phyloP scores from a whole-genome alignment of 202 grass and related monocot genomes.

The Digitaria exilis region DNA sequence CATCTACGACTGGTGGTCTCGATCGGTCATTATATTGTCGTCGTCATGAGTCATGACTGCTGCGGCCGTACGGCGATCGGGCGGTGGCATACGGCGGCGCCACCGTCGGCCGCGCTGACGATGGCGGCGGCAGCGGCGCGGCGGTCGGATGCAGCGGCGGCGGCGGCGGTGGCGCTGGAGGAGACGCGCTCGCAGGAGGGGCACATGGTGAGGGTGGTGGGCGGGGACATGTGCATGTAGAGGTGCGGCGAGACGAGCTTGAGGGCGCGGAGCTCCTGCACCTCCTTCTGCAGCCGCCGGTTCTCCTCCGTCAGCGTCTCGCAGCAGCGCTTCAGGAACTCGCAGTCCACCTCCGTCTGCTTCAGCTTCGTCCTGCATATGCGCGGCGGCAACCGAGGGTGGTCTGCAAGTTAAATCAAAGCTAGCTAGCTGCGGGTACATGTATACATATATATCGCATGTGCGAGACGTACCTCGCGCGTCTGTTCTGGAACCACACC shows the following conservation, averaged over 20 bases:
- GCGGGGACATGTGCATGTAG: slow-evolving; percentile 87
- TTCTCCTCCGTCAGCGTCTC: slow-evolving; percentile 95
- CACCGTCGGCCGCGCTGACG: background rate
- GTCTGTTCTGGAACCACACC: slow-evolving; percentile 98
- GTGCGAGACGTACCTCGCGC: slow-evolving; percentile 60
- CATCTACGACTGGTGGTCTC: background rate
- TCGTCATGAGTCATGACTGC: slow-evolving; percentile 46
- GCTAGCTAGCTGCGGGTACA: background rate
- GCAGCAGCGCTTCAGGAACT: slow-evolving; percentile 92
- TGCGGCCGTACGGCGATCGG: slow-evolving; percentile 58
- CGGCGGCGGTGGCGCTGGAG: slow-evolving; percentile 14
- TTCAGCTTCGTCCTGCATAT: slow-evolving; percentile 83
- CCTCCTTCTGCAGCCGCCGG: slow-evolving; percentile 88
- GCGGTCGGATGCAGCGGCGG: background rate
- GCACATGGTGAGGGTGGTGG: slow-evolving; percentile 96
- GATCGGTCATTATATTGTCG: background rate
- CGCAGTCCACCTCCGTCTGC: slow-evolving; percentile 98
- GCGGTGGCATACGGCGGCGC: slow-evolving; percentile 48
- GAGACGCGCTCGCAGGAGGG: slow-evolving; percentile 91
- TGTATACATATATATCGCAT: slow-evolving; percentile 45
- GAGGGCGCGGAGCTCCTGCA: slow-evolving; percentile 80
- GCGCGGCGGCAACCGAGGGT: too few species aligned
- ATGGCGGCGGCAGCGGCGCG: background rate
- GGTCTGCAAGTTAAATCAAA: background rate
- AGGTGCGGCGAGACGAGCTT: slow-evolving; percentile 79